Percentiles rank a stretch among this genome's conserved stretches.
These are phyloP conservation scores for Kluyveromyces aestuarii DNA, from an alignment of 805 yeast species.

Conservation along the genomic window DNA sequence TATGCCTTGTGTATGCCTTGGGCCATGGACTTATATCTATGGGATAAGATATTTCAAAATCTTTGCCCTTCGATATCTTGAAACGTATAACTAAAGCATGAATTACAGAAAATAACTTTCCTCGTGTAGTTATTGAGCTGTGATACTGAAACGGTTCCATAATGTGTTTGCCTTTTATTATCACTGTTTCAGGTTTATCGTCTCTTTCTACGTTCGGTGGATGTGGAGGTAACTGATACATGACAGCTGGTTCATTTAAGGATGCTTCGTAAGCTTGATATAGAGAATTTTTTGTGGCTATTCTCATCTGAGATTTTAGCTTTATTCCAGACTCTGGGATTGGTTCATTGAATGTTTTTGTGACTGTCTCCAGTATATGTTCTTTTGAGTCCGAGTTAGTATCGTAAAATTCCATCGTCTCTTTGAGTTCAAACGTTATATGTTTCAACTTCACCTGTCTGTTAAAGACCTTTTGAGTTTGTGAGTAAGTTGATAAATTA, in stretches of 20 bases:
- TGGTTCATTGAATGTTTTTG: constrained; percentile 23
- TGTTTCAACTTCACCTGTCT: constrained; percentile 34
- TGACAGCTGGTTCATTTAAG: constrained; percentile 23
- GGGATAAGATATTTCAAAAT: constrained; percentile 41
- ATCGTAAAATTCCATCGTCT: constrained; percentile 45
- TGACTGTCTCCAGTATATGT: constrained; percentile 29
- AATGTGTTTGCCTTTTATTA: constrained; percentile 23
- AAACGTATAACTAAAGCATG: constrained; percentile 44
- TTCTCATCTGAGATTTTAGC: constrained; percentile 16
- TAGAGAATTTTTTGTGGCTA: constrained; percentile 20
- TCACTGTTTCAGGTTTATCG: constrained; percentile 12
- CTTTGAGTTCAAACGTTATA: constrained; percentile 41
- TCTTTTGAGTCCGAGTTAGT: constrained; percentile 38
- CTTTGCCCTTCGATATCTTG: constrained; percentile 40
- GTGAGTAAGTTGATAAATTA: constrained; percentile 19
- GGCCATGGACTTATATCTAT: constrained; percentile 48
- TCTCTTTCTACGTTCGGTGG: constrained; percentile 7
- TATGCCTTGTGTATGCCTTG: constrained; percentile 36
- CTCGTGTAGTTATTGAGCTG: constrained; percentile 42
- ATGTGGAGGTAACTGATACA: constrained; percentile 11
- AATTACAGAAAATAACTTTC: constrained; percentile 41
- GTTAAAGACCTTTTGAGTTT: constrained; percentile 15
- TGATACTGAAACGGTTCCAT: constrained; percentile 33
- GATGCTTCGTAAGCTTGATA: constrained; percentile 26
- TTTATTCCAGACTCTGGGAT: constrained; percentile 24